Evolutionary conservation across 768 basidiomycete genomes (phyloP).

Genomic region (Chalciporus pseudorubinellus): DNA sequence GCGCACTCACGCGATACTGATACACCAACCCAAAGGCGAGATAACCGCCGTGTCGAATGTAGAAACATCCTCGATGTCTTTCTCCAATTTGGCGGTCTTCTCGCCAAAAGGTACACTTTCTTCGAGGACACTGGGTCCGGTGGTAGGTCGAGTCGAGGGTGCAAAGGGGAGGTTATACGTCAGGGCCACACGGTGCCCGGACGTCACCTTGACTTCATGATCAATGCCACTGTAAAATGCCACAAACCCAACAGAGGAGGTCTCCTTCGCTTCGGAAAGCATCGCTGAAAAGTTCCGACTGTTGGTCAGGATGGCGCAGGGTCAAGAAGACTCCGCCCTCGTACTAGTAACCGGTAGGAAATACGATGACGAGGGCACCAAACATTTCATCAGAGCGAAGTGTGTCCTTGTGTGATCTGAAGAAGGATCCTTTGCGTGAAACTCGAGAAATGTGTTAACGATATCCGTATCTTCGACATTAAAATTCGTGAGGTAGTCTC

Average conservation of each 20-base stretch:
- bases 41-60: slow-evolving; percentile 32
- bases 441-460: slow-evolving; percentile 42
- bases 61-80: slow-evolving; percentile 4
- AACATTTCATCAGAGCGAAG: slow-evolving; percentile 44
- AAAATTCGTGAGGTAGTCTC: slow-evolving; percentile 34
- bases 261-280: slow-evolving; percentile 8
- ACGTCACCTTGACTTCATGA: slow-evolving; percentile 40
- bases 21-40: slow-evolving; percentile 37
- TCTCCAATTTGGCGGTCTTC: not conserved
- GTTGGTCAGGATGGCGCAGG: slow-evolving; percentile 34
- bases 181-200: slow-evolving; percentile 43
- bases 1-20: slow-evolving; percentile 29
- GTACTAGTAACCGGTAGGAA: slow-evolving; percentile 45
- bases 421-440: no score
- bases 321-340: slow-evolving; percentile 43
- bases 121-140: not conserved
- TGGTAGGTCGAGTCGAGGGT: not conserved
- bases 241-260: slow-evolving; percentile 13
- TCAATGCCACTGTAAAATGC: slow-evolving; percentile 46
- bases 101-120: not conserved
- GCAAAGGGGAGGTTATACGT: slow-evolving; percentile 37
- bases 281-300: slow-evolving; percentile 31
- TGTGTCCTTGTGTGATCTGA: slow-evolving; percentile 50
- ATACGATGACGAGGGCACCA: slow-evolving; percentile 47
- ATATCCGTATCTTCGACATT: slow-evolving; percentile 26